Percentiles rank a stretch among this genome's conserved stretches.
phyloP scores from a whole-genome alignment of 441 rosid species.

The Populus trichocarpa region DNA sequence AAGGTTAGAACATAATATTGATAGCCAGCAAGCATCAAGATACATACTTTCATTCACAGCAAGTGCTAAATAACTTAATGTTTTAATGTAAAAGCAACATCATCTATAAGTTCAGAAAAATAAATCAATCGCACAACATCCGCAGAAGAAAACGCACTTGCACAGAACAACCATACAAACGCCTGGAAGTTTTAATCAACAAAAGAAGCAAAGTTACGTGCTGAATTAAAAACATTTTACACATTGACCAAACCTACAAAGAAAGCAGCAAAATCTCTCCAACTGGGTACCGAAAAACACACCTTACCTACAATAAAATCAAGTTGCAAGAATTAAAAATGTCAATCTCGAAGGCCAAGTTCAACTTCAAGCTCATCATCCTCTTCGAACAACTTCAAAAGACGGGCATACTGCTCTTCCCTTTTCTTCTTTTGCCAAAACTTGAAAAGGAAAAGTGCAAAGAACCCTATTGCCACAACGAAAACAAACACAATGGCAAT shows the following conservation, averaged over 20 bases:
- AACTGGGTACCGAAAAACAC: slow-evolving; percentile 3
- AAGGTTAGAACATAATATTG: slow-evolving; percentile 2
- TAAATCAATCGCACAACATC: background rate
- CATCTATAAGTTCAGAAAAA: background rate
- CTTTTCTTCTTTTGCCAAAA: slow-evolving; percentile 96
- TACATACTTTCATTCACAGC: background rate
- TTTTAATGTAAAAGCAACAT: background rate
- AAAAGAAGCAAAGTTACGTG: background rate
- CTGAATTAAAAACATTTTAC: background rate
- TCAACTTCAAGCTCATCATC: slow-evolving; percentile 98
- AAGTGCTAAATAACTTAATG: background rate
- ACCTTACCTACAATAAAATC: slow-evolving; percentile 26
- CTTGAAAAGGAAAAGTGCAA: slow-evolving; percentile 69
- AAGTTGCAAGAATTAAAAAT: slow-evolving; percentile 4
- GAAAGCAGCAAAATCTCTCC: background rate
- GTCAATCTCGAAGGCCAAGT: slow-evolving; percentile 88
- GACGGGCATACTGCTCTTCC: slow-evolving; percentile 93
- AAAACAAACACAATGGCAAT: slow-evolving; percentile 46
- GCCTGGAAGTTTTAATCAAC: background rate
- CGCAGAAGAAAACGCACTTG: background rate
- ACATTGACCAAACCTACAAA: background rate
- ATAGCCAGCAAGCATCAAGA: background rate
- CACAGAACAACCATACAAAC: background rate
- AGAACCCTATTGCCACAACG: slow-evolving; percentile 46
- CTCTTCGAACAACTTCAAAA: slow-evolving; percentile 94